Evolutionary conservation across 441 rosid species (phyloP).

Genomic region (Euphorbia celastroides): DNA sequence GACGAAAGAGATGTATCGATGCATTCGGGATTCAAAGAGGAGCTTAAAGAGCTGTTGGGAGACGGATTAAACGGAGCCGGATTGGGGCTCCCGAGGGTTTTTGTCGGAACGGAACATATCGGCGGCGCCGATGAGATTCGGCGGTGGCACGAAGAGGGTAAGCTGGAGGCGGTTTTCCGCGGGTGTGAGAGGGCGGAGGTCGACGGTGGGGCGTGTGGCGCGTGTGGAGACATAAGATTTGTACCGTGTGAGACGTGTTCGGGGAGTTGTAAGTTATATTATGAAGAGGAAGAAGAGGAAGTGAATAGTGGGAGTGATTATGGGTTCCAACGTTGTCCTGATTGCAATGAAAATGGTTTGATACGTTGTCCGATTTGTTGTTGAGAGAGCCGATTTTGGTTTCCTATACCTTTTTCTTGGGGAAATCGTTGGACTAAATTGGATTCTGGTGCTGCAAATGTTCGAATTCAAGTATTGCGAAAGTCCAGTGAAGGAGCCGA

Average conservation of each 20-base stretch:
- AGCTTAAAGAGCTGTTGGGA: conserved; percentile 53
- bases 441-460: too few relatives aligned
- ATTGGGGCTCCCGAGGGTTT: conserved; percentile 65
- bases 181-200: conserved; percentile 37
- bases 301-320: conserved; percentile 31
- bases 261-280: conserved; percentile 82
- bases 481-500: too few relatives aligned
- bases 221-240: conserved; percentile 77
- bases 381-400: conserved; percentile 23
- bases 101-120: conserved; percentile 59
- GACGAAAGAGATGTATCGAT: conserved; percentile 81
- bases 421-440: too few relatives aligned
- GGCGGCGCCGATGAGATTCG: conserved; percentile 84
- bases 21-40: conserved; percentile 75
- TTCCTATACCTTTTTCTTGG: too few relatives aligned
- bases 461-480: too few relatives aligned
- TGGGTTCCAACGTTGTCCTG: conserved; percentile 83
- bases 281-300: conserved; percentile 35
- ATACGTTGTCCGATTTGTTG: conserved; percentile 78
- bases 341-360: conserved; percentile 93
- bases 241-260: conserved; percentile 87
- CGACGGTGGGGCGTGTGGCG: conserved; percentile 15
- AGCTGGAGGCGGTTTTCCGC: conserved; percentile 54
- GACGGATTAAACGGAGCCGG: conserved; percentile 34
- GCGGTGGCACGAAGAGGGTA: conserved; percentile 72